These are phyloP conservation scores for Chenopodium quinoa DNA, from an alignment of 148 eudicot species.

Conservation along the genomic window DNA sequence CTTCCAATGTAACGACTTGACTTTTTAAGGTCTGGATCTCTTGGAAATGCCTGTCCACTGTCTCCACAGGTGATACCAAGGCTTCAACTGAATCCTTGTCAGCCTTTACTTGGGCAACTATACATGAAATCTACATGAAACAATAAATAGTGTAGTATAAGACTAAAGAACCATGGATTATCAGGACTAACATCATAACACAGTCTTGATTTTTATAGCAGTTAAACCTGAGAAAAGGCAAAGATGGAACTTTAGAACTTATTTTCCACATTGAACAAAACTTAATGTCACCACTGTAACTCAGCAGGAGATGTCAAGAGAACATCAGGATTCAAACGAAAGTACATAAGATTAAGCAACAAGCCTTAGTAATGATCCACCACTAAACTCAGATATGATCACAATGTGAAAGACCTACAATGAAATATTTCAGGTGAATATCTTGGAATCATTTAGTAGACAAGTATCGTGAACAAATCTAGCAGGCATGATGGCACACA, in stretches of 20 bases:
- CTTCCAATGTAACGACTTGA: constrained; percentile 59
- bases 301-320: background rate
- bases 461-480: background rate
- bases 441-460: background rate
- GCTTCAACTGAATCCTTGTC: constrained; percentile 84
- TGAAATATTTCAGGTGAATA: background rate
- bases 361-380: background rate
- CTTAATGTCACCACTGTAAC: background rate
- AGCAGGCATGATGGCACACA: background rate
- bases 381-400: background rate
- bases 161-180: background rate
- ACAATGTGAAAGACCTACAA: background rate
- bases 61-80: constrained; percentile 65
- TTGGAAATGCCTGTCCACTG: constrained; percentile 60
- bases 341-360: background rate
- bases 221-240: background rate
- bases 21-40: constrained; percentile 57
- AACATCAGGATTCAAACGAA: background rate
- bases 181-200: background rate
- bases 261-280: background rate
- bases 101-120: constrained; percentile 78
- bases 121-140: constrained; percentile 64
- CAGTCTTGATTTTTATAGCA: background rate
- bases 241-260: background rate
- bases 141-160: background rate